phyloP scores from a whole-genome alignment of 805 yeast genomes.

The Metschnikowia picachoensis region DNA sequence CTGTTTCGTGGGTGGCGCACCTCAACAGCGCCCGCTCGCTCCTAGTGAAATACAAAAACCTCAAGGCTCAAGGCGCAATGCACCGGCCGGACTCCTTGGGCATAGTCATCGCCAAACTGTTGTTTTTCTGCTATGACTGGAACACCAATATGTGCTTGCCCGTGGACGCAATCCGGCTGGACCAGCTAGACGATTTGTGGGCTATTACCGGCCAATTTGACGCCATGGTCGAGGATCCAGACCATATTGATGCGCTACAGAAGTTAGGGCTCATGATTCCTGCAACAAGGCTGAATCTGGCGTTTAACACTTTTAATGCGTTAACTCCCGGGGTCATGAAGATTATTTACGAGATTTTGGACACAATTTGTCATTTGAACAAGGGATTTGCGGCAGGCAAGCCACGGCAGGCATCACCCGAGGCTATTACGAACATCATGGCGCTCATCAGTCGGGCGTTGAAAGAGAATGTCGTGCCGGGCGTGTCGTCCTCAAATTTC shows the following conservation, averaged over 20 bases:
- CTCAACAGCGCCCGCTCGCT: slow-evolving; percentile 25
- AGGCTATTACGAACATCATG: slow-evolving; percentile 15
- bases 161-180: slow-evolving; percentile 4
- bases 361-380: slow-evolving; percentile 9
- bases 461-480: slow-evolving; percentile 16
- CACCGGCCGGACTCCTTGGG: slow-evolving; percentile 19
- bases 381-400: slow-evolving; percentile 1
- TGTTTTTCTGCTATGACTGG: slow-evolving; percentile 20
- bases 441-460: slow-evolving; percentile 14
- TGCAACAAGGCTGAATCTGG: slow-evolving; percentile 9
- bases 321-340: slow-evolving; percentile 12
- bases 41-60: slow-evolving; percentile 20
- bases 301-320: slow-evolving; percentile 15
- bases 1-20: slow-evolving; percentile 25
- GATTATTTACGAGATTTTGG: slow-evolving; percentile 12
- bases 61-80: slow-evolving; percentile 13
- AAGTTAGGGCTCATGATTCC: slow-evolving; percentile 16
- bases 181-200: slow-evolving; percentile 12
- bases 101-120: slow-evolving; percentile 16
- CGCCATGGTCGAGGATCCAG: slow-evolving; percentile 9
- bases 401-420: slow-evolving; percentile 13
- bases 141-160: slow-evolving; percentile 16
- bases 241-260: slow-evolving; percentile 7
- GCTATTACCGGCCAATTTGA: slow-evolving; percentile 6
- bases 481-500: slow-evolving; percentile 7